Percentiles rank a stretch among this genome's conserved stretches.
phyloP scores from a whole-genome alignment of 2,329 filamentous ascomycete species.

The Xylaria sp. region DNA sequence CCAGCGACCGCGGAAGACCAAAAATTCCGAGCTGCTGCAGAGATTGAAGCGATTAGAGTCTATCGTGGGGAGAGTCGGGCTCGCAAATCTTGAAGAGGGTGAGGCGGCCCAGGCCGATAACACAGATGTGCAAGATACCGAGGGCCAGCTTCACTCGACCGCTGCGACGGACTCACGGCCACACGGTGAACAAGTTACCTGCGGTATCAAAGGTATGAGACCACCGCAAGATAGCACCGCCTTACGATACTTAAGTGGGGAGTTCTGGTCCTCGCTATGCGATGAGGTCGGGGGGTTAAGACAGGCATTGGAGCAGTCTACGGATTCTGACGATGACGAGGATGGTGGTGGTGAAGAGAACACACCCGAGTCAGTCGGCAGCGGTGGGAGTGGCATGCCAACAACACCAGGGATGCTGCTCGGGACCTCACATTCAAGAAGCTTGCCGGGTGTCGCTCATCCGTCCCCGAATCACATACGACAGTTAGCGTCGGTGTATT shows the following conservation, averaged over 20 bases:
- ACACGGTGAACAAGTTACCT: not conserved
- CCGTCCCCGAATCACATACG: conserved; percentile 47
- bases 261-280: conserved; percentile 53
- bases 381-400: conserved; percentile 12
- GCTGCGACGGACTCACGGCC: not conserved
- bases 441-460: conserved; percentile 34
- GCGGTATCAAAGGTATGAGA: not conserved
- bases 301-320: conserved; percentile 51
- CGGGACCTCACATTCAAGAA: conserved; percentile 33
- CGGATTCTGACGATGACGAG: conserved; percentile 47
- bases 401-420: conserved; percentile 35
- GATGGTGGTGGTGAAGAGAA: conserved; percentile 40
- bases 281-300: conserved; percentile 52
- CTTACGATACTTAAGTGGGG: conserved; percentile 48
- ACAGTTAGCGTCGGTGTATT: conserved; percentile 45
- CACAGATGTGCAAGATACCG: conserved; percentile 3
- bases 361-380: conserved; percentile 30
- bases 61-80: conserved; percentile 52
- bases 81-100: conserved; percentile 31
- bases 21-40: conserved; percentile 51
- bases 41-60: conserved; percentile 52
- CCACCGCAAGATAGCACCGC: conserved; percentile 34
- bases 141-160: not conserved
- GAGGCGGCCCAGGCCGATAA: conserved; percentile 18
- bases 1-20: conserved; percentile 47